Evolutionary conservation across 306 rosid species (phyloP).

Genomic region (Trifolium pratense): DNA sequence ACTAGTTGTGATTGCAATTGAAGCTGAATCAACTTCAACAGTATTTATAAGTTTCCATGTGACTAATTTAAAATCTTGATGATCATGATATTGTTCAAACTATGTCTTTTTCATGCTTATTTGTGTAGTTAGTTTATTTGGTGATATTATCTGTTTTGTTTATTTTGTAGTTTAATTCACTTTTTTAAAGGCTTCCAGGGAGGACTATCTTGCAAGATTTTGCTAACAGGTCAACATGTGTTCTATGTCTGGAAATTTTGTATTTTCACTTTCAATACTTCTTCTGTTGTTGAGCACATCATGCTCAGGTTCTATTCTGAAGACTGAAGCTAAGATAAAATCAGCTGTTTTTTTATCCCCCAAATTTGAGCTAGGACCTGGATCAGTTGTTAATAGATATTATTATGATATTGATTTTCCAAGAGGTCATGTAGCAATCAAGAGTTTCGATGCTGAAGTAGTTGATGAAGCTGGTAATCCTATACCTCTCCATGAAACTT

Average conservation of each 20-base stretch:
- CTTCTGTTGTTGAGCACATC: background rate
- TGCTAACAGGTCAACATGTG: background rate
- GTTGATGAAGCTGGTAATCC: conserved; percentile 64
- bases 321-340: background rate
- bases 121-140: too few relatives aligned
- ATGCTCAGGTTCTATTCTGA: background rate
- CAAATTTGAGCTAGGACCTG: background rate
- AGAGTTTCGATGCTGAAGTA: conserved; percentile 68
- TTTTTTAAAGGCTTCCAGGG: too few relatives aligned
- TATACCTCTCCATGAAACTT: conserved; percentile 65
- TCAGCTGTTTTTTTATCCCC: background rate
- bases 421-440: conserved; percentile 70
- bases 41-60: too few relatives aligned
- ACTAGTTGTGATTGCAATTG: too few relatives aligned
- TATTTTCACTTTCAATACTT: background rate
- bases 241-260: background rate
- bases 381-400: background rate
- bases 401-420: conserved; percentile 61
- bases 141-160: too few relatives aligned
- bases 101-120: too few relatives aligned
- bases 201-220: too few relatives aligned
- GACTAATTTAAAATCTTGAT: too few relatives aligned
- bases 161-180: too few relatives aligned
- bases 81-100: too few relatives aligned
- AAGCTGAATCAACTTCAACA: too few relatives aligned